Evolutionary conservation across 768 basidiomycete genomes (phyloP), one percentile per base, ranked within the genome.

Genomic region (Rhizopogon vesiculosus): DNA sequence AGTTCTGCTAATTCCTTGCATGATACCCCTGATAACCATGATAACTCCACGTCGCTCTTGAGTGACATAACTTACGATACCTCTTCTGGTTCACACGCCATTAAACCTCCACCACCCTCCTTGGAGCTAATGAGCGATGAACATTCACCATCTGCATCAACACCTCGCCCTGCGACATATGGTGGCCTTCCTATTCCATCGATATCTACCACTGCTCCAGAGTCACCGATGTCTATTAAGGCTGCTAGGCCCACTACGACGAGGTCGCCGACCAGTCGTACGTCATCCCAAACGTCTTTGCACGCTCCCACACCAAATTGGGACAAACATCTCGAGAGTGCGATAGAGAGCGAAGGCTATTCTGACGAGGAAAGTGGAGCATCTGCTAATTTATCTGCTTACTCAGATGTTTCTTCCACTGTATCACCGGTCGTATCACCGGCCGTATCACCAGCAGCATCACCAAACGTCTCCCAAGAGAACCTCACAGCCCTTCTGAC

Each of bases 131-230:
- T 64, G 31, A 62, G 59, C 49, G 57, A 22, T 57, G 57, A 60
- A 22, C 59, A 62, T 31, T 59, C 62, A 2, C 62, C 67, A 43
- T 58, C 61, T 31, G 56, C 60, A 28, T 58, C 59, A 3, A 64
- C 55, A 2, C 51, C 16, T 38, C 67, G 56, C 25, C 39, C 55
- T 7, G 53, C 51, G 28, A 70, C 74, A 2, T 78, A 74, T 39
- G 74, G 70, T 13, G 76, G 76, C 0, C 61, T 79, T 28, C 72
- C 77, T 1, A 81, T 86, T 48, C 85, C 84, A 15, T 71, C 65
- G 7, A 84, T 86, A 56, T 78, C 79, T 5, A 83, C 80, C 2
- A 77, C 78, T 6, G 75, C 66, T 3, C 78, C 80, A 1, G 76
- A 76, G 41, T 71, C 74, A 3, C 74, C 74, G 25, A 60, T 57